Percentiles rank a stretch among this genome's conserved stretches.
These are phyloP conservation scores for Sarcocystis neurona DNA, from an alignment of 169 alveolate species.

Conservation along the genomic window DNA sequence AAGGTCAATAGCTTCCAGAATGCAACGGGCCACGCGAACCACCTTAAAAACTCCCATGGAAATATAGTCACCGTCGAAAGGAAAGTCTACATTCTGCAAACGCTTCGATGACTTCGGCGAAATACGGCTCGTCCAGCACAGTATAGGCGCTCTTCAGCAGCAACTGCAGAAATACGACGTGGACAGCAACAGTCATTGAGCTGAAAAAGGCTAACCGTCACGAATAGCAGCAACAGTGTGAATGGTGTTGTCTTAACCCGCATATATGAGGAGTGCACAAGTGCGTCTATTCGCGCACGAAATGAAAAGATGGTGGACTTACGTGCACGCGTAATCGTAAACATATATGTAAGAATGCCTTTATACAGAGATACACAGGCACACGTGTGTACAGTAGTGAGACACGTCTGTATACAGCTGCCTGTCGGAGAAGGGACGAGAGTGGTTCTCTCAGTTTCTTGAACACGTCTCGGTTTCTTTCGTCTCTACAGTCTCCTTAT, in stretches of 20 bases:
- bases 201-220: background rate
- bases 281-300: background rate
- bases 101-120: constrained; percentile 11
- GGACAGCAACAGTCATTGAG: background rate
- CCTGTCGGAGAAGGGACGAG: too few relatives aligned
- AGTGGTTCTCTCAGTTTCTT: too few relatives aligned
- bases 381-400: background rate
- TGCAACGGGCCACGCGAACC: too few relatives aligned
- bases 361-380: background rate
- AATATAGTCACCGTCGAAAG: background rate
- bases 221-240: background rate
- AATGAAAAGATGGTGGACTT: background rate
- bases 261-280: too few relatives aligned
- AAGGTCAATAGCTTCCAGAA: too few relatives aligned
- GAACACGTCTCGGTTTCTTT: too few relatives aligned
- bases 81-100: background rate
- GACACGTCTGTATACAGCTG: too few relatives aligned
- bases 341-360: background rate
- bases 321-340: background rate
- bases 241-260: background rate
- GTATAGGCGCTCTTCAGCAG: constrained; percentile 7
- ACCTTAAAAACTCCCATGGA: too few relatives aligned
- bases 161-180: background rate
- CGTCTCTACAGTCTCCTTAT: too few relatives aligned
- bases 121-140: constrained; percentile 33